These are phyloP conservation scores for Limonium bicolor DNA, from an alignment of 148 eudicot species.

Conservation along the genomic window DNA sequence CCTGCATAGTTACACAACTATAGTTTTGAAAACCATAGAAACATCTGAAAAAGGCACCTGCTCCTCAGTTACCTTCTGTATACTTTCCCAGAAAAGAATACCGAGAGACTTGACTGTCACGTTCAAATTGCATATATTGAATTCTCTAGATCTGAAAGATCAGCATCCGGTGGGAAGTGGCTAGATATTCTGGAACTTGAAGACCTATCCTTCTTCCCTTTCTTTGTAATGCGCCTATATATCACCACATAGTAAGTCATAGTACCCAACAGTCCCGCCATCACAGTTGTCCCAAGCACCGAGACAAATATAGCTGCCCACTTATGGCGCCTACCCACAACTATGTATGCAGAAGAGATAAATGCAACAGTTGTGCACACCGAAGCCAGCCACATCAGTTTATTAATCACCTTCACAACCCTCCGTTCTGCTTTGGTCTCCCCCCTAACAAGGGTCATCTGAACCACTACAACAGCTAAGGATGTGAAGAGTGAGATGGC, in stretches of 20 bases:
- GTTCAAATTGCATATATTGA: conserved; percentile 53
- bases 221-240: conserved; percentile 32
- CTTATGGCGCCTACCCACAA: conserved; percentile 31
- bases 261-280: conserved; percentile 41
- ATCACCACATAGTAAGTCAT: conserved; percentile 69
- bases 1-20: no score
- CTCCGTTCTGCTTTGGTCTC: conserved; percentile 53
- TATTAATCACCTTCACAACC: conserved; percentile 59
- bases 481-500: conserved; percentile 60
- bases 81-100: no score
- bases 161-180: conserved; percentile 16
- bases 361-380: conserved; percentile 58
- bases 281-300: conserved; percentile 23
- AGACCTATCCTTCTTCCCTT: conserved; percentile 34
- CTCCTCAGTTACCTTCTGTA: not conserved
- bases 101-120: not conserved
- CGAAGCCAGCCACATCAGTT: conserved; percentile 75
- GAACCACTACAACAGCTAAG: conserved; percentile 58
- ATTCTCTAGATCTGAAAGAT: conserved; percentile 38
- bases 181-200: conserved; percentile 19
- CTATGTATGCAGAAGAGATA: conserved; percentile 46
- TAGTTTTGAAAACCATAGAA: no score
- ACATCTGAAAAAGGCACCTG: not conserved
- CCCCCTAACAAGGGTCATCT: conserved; percentile 55
- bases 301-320: conserved; percentile 53